Evolutionary conservation across 2,329 filamentous ascomycete genomes (phyloP).

Genomic region (Nannizziopsis arthrosporioides): DNA sequence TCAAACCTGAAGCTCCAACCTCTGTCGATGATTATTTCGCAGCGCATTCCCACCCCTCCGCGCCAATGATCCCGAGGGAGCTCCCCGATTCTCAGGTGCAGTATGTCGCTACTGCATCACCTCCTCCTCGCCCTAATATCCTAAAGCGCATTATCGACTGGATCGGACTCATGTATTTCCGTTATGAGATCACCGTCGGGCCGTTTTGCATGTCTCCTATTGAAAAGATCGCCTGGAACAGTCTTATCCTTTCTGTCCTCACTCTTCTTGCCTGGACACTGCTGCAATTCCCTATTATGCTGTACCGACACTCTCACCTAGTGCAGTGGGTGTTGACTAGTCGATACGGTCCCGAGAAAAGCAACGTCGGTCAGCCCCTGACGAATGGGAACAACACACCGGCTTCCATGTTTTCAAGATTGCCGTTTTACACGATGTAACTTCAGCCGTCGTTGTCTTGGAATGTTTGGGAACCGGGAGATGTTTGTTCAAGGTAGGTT

Average conservation of each 20-base stretch:
- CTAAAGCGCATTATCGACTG: constrained; percentile 24
- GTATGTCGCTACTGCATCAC: neutral
- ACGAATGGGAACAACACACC: constrained; percentile 14
- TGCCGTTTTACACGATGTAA: neutral
- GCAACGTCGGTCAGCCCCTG: constrained; percentile 19
- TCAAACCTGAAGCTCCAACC: constrained; percentile 1
- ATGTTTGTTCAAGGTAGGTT: too few species aligned
- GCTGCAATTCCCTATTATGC: constrained; percentile 28
- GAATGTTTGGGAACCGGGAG: too few species aligned
- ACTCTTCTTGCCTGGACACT: constrained; percentile 28
- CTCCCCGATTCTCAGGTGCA: neutral
- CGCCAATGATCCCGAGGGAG: neutral
- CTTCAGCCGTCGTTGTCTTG: too few species aligned
- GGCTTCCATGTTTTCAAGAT: neutral
- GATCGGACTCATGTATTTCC: constrained; percentile 34
- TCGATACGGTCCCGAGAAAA: constrained; percentile 23
- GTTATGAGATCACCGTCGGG: constrained; percentile 38
- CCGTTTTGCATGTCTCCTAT: constrained; percentile 34
- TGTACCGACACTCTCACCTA: constrained; percentile 28
- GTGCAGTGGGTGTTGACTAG: constrained; percentile 31
- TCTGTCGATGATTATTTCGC: neutral
- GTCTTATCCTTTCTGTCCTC: constrained; percentile 28
- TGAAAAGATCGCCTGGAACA: constrained; percentile 35
- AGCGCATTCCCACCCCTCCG: neutral
- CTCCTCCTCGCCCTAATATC: constrained; percentile 11